Conservation (phyloP, 2,329 filamentous ascomycete species). For the Aureobasidium melanogenum region DNA sequence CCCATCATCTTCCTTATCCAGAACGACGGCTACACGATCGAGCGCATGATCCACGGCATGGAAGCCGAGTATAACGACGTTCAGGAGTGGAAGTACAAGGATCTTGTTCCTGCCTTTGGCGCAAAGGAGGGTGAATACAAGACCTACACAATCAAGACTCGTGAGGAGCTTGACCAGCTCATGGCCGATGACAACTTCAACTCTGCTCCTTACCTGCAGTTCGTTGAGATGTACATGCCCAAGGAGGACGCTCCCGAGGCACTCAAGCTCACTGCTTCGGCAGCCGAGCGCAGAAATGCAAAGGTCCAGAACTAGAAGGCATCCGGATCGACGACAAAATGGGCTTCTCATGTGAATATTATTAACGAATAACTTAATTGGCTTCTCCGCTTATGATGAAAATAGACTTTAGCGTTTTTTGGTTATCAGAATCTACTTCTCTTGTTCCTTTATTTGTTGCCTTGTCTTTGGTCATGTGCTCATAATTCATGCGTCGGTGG, state of each 20-base stretch:
- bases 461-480: not conserved
- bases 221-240: constrained; percentile 77
- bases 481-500: not conserved
- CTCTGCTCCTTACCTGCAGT: constrained; percentile 42
- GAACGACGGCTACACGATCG: constrained; percentile 40
- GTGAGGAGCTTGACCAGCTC: constrained; percentile 15
- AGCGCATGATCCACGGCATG: constrained; percentile 38
- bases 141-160: constrained; percentile 17
- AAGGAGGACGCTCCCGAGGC: constrained; percentile 55
- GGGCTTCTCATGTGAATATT: constrained; percentile 1
- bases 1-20: constrained; percentile 36
- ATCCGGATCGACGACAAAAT: not conserved
- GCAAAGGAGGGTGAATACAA: constrained; percentile 49
- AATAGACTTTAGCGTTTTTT: not conserved
- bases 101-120: constrained; percentile 52
- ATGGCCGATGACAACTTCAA: constrained; percentile 21
- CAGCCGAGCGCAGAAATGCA: constrained; percentile 6
- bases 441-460: not conserved
- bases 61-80: constrained; percentile 66
- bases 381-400: not conserved
- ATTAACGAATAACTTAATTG: constrained; percentile 1
- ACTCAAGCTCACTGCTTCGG: constrained; percentile 10
- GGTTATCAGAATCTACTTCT: not conserved
- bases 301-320: not conserved
- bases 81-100: constrained; percentile 62